These are phyloP conservation scores for Raddia guianensis DNA, from an alignment of 176 grass and related monocot genomes.

Conservation along the genomic window DNA sequence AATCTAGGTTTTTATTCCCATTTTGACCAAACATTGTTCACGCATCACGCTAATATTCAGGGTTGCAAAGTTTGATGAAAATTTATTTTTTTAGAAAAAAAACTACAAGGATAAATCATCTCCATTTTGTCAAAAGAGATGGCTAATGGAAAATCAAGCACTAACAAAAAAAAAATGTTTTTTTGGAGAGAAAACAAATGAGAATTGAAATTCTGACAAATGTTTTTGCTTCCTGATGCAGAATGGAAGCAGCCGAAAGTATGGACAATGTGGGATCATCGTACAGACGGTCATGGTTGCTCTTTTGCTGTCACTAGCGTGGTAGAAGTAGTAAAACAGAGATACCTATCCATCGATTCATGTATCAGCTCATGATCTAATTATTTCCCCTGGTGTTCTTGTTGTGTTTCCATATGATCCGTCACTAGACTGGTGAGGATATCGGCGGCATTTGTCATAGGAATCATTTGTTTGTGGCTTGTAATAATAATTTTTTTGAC, in stretches of 20 bases:
- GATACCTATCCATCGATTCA: conserved; percentile 7
- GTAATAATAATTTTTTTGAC: conserved; percentile 31
- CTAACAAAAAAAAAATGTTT: too few relatives aligned
- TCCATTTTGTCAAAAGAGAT: too few relatives aligned
- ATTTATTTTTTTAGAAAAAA: not conserved
- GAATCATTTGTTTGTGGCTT: conserved; percentile 40
- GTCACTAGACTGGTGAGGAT: conserved; percentile 22
- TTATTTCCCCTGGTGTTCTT: conserved; percentile 4
- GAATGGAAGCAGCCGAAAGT: conserved; percentile 30
- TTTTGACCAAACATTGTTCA: too few relatives aligned
- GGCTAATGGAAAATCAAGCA: too few relatives aligned
- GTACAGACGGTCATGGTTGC: conserved; percentile 42
- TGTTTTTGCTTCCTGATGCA: conserved; percentile 18
- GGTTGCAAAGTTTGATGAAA: not conserved
- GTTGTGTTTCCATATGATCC: not conserved
- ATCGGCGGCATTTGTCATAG: conserved; percentile 38
- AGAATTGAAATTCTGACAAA: not conserved
- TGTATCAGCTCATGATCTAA: conserved; percentile 22
- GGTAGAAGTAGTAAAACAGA: conserved; percentile 24
- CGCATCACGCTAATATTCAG: not conserved
- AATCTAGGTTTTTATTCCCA: too few relatives aligned
- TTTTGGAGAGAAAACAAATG: not conserved
- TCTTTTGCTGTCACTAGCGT: conserved; percentile 42
- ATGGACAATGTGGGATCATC: conserved; percentile 18
- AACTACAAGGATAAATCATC: not conserved